Conservation (phyloP, 257 asterid genomes). For the Fraxinus anomala region DNA sequence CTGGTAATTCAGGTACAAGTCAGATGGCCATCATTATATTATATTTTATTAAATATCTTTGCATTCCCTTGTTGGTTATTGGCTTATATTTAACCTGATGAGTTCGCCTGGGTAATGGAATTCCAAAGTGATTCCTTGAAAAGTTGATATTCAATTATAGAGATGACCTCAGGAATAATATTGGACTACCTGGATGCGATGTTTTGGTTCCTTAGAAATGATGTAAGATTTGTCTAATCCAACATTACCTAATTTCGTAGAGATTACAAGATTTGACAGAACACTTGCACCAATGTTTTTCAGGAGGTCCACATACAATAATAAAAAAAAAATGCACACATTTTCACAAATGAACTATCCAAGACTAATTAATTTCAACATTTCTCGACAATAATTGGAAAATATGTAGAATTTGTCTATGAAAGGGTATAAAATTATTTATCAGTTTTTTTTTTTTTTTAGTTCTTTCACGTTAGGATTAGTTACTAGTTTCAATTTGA, state of each 20-base stretch:
- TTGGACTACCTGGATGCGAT: too few relatives aligned
- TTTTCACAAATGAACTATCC: too few relatives aligned
- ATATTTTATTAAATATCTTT: neutral
- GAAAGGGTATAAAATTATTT: too few relatives aligned
- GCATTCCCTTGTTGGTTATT: constrained; percentile 17
- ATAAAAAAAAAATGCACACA: too few relatives aligned
- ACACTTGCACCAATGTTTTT: neutral
- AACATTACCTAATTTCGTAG: neutral
- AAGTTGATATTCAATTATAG: constrained; percentile 16
- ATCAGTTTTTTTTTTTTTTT: too few relatives aligned
- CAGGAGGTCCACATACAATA: too few relatives aligned
- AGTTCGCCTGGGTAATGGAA: neutral
- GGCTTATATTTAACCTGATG: constrained; percentile 1
- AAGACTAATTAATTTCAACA: too few relatives aligned
- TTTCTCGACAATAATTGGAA: too few relatives aligned
- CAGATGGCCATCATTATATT: constrained; percentile 9
- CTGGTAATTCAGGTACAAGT: constrained; percentile 77
- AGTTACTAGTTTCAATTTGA: too few relatives aligned
- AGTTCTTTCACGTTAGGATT: too few relatives aligned
- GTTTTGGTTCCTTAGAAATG: neutral
- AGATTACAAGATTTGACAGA: neutral
- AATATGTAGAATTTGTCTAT: too few relatives aligned
- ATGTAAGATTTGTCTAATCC: neutral
- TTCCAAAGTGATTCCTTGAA: constrained; percentile 3
- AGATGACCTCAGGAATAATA: neutral